A percentile compares a stretch with the other conserved stretches of the same genome.
These are phyloP conservation scores for Coffea humblotiana DNA, from an alignment of 305 asterid species.

Conservation along the genomic window DNA sequence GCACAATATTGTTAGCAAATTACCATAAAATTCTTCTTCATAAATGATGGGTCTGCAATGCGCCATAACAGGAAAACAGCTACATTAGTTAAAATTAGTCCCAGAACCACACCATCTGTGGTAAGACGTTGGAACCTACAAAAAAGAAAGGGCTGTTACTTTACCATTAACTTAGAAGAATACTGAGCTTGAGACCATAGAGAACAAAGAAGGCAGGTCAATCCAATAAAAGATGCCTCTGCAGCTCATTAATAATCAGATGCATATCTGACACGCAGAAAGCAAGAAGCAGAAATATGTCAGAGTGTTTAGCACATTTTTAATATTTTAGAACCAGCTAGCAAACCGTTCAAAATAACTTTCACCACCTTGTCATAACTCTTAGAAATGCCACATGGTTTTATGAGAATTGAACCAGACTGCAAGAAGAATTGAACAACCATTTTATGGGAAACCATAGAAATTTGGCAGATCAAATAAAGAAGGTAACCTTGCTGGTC, in stretches of 20 bases:
- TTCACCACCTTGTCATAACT: not conserved
- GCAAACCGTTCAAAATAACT: not conserved
- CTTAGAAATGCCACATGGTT: not conserved
- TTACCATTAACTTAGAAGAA: not conserved
- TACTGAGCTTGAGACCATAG: not conserved
- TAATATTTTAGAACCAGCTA: not conserved
- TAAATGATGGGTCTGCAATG: constrained; percentile 52
- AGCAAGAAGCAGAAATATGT: not conserved
- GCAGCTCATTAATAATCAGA: not conserved
- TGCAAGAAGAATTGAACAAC: not conserved
- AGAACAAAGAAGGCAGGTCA: not conserved
- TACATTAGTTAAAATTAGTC: constrained; percentile 61
- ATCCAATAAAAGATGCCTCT: not conserved
- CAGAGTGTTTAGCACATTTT: not conserved
- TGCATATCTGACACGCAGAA: not conserved
- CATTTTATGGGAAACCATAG: not conserved
- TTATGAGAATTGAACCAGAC: not conserved
- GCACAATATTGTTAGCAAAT: constrained; percentile 18
- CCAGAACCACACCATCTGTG: constrained; percentile 63
- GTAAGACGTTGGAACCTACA: constrained; percentile 55
- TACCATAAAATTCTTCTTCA: constrained; percentile 82
- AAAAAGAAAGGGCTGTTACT: constrained; percentile 6
- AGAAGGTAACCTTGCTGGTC: not conserved
- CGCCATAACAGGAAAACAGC: constrained; percentile 78
- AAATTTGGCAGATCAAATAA: not conserved